phyloP scores from a whole-genome alignment of 2,329 filamentous ascomycete species.

The Plectosphaerella plurivora region DNA sequence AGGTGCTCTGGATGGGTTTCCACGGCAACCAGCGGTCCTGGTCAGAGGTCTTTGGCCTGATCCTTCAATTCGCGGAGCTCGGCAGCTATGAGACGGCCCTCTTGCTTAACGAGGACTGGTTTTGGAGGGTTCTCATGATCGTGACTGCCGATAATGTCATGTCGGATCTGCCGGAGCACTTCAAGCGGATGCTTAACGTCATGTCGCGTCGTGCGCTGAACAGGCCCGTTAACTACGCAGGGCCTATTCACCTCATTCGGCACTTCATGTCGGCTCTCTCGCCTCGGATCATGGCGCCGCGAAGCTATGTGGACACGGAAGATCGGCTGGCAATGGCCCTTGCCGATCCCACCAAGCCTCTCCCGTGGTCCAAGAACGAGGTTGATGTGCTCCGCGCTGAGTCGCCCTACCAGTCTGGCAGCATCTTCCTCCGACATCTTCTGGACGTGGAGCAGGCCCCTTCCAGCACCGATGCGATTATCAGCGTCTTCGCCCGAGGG shows the following conservation, averaged over 20 bases:
- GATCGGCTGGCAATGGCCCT: slow-evolving; percentile 31
- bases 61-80: slow-evolving; percentile 60
- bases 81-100: slow-evolving; percentile 53
- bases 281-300: background rate
- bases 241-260: no score
- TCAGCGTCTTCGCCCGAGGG: slow-evolving; percentile 51
- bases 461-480: slow-evolving; percentile 47
- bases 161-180: slow-evolving; percentile 49
- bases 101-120: slow-evolving; percentile 57
- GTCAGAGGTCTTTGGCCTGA: slow-evolving; percentile 72
- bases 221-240: no score
- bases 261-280: no score
- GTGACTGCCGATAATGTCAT: slow-evolving; percentile 51
- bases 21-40: slow-evolving; percentile 61
- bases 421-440: slow-evolving; percentile 63
- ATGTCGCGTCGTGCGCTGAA: background rate
- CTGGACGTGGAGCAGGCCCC: slow-evolving; percentile 57
- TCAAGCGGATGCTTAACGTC: slow-evolving; percentile 41
- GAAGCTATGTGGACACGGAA: slow-evolving; percentile 13
- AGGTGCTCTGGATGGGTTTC: slow-evolving; percentile 57
- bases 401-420: slow-evolving; percentile 31
- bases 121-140: slow-evolving; percentile 54
- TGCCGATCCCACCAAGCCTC: slow-evolving; percentile 21
- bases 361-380: slow-evolving; percentile 43
- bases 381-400: slow-evolving; percentile 39